These are phyloP conservation scores for Jaapia argillacea DNA, from an alignment of 768 basidiomycete species.

Conservation along the genomic window DNA sequence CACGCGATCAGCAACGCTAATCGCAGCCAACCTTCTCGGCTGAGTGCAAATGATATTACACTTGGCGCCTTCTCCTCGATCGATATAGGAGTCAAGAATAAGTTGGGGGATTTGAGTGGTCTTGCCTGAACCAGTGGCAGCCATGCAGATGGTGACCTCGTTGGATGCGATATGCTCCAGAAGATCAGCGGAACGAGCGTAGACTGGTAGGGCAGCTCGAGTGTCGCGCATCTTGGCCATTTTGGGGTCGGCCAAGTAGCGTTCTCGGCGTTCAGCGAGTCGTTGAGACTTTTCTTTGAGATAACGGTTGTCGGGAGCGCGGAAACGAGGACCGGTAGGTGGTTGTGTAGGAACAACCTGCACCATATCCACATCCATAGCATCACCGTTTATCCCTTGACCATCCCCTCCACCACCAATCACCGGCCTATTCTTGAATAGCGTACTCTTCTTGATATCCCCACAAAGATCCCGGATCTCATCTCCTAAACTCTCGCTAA, in stretches of 20 bases:
- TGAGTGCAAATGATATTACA: conserved; percentile 94
- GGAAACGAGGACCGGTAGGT: conserved; percentile 10
- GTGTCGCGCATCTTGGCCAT: conserved; percentile 58
- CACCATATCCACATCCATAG: neutral
- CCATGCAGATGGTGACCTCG: conserved; percentile 85
- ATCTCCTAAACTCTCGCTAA: conserved; percentile 55
- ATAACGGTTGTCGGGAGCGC: conserved; percentile 18
- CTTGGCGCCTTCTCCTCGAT: conserved; percentile 64
- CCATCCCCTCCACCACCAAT: conserved; percentile 8
- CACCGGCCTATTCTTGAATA: conserved; percentile 47
- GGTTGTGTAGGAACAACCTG: conserved; percentile 1
- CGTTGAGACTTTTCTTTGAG: conserved; percentile 43
- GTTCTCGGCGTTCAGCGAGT: conserved; percentile 41
- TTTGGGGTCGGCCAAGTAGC: conserved; percentile 50
- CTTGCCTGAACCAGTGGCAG: conserved; percentile 87
- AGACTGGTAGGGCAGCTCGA: conserved; percentile 67
- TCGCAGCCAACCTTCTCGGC: conserved; percentile 83
- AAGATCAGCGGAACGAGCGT: conserved; percentile 54
- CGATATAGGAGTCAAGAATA: conserved; percentile 76
- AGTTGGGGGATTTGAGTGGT: conserved; percentile 93
- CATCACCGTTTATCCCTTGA: neutral
- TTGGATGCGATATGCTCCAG: conserved; percentile 60
- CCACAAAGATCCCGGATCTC: conserved; percentile 60
- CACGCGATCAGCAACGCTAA: conserved; percentile 86
- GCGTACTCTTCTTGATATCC: conserved; percentile 50